phyloP scores from a whole-genome alignment of 768 basidiomycete species.

The Pisolithus albus region DNA sequence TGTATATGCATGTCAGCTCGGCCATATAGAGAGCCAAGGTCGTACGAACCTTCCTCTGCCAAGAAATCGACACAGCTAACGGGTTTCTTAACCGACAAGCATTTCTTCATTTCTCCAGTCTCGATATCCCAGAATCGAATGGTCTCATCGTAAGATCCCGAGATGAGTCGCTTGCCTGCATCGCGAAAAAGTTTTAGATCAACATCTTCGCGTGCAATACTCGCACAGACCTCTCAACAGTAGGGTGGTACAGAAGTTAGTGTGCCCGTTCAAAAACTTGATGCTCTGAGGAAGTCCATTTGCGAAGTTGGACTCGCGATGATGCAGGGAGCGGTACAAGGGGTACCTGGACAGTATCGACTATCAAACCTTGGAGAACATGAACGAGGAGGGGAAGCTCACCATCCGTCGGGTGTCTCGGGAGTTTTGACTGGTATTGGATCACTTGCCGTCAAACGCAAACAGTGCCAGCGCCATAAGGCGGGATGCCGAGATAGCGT shows the following conservation, averaged over 20 bases:
- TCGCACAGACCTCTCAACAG: slow-evolving; percentile 44
- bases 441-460: slow-evolving; percentile 65
- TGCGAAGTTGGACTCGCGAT: slow-evolving; percentile 80
- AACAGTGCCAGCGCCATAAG: slow-evolving; percentile 72
- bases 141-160: slow-evolving; percentile 87
- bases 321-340: slow-evolving; percentile 76
- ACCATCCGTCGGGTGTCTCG: slow-evolving; percentile 66
- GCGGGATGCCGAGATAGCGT: slow-evolving; percentile 47
- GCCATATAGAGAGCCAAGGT: neutral
- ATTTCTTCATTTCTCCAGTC: slow-evolving; percentile 61
- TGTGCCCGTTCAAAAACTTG: slow-evolving; percentile 76
- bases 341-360: slow-evolving; percentile 38
- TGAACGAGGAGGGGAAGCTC: slow-evolving; percentile 17
- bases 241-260: slow-evolving; percentile 81
- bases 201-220: neutral
- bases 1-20: slow-evolving; percentile 21
- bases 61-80: slow-evolving; percentile 87
- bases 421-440: slow-evolving; percentile 62
- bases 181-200: neutral
- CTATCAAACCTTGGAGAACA: neutral
- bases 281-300: slow-evolving; percentile 70
- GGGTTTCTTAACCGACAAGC: slow-evolving; percentile 78
- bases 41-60: slow-evolving; percentile 59
- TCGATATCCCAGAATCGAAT: slow-evolving; percentile 89
- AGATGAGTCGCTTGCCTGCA: slow-evolving; percentile 70